Evolutionary conservation across 2,329 filamentous ascomycete genomes (phyloP).

Genomic region (Aspergillus proliferans): DNA sequence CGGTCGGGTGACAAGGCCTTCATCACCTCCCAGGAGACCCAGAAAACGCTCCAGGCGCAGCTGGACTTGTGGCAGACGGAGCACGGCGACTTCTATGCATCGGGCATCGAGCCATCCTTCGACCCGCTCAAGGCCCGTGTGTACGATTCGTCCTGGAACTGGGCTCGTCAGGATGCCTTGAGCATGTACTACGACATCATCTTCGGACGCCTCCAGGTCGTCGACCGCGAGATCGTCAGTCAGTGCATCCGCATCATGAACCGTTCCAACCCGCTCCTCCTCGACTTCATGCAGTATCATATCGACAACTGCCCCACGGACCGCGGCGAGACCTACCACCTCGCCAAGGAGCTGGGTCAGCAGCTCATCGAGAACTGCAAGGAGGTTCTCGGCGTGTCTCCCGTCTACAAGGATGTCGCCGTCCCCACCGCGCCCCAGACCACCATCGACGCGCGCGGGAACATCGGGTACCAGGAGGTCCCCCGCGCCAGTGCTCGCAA

Average conservation of each 20-base stretch:
- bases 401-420: conserved; percentile 93
- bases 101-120: conserved; percentile 91
- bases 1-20: conserved; percentile 94
- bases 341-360: conserved; percentile 90
- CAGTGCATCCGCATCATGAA: conserved; percentile 99
- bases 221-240: conserved; percentile 96
- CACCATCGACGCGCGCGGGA: conserved; percentile 84
- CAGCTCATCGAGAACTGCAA: conserved; percentile 97
- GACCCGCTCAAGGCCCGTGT: conserved; percentile 87
- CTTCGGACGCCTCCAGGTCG: conserved; percentile 84
- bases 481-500: conserved; percentile 87
- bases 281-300: conserved; percentile 99
- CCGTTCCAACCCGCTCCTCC: conserved; percentile 86
- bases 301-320: conserved; percentile 98
- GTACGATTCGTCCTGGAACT: conserved; percentile 99
- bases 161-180: conserved; percentile 93
- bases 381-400: conserved; percentile 75
- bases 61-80: conserved; percentile 91
- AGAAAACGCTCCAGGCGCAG: conserved; percentile 83
- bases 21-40: conserved; percentile 69
- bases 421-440: conserved; percentile 88
- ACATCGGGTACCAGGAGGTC: conserved; percentile 84
- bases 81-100: conserved; percentile 92
- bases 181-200: conserved; percentile 99
- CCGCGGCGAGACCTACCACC: conserved; percentile 91